Conservation (phyloP, 1,284 basidiomycete genomes). For the Polyporus tsugae region DNA sequence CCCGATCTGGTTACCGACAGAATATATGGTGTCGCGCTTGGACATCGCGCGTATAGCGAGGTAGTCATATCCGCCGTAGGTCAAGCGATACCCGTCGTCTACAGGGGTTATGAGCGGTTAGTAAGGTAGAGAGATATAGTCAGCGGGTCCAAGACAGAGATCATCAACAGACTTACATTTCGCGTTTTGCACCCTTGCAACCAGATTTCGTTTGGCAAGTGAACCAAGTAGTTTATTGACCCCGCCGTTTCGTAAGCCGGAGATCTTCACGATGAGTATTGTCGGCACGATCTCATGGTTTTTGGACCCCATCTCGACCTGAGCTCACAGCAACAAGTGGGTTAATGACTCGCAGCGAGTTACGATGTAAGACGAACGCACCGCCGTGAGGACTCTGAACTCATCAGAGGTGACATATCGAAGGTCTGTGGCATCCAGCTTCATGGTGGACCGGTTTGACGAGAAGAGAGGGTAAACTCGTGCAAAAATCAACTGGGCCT, state of each 20-base stretch:
- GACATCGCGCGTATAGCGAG: conserved; percentile 94
- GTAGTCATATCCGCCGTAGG: conserved; percentile 98
- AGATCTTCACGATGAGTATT: conserved; percentile 89
- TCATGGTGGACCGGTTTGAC: conserved; percentile 64
- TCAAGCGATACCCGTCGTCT: conserved; percentile 98
- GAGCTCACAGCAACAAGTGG: conserved; percentile 16
- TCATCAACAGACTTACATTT: conserved; percentile 71
- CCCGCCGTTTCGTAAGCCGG: conserved; percentile 89
- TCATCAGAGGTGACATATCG: conserved; percentile 94
- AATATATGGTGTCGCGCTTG: conserved; percentile 85
- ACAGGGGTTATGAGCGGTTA: conserved; percentile 4
- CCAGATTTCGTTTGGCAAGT: conserved; percentile 91
- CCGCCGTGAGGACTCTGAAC: conserved; percentile 94
- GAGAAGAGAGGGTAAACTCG: not conserved
- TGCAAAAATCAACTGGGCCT: not conserved
- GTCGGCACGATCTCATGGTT: conserved; percentile 97
- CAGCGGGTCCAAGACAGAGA: conserved; percentile 9
- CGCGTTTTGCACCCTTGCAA: conserved; percentile 90
- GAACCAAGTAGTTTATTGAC: conserved; percentile 93
- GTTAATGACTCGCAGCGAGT: not conserved
- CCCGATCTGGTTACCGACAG: conserved; percentile 97
- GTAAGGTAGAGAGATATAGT: not conserved
- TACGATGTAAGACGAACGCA: conserved; percentile 49
- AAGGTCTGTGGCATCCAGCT: conserved; percentile 94
- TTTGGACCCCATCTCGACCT: conserved; percentile 98